Percentiles rank a stretch among this genome's conserved stretches.
Evolutionary conservation across 345 rosid species (phyloP).

Genomic region (Eucalyptus pauciflora): DNA sequence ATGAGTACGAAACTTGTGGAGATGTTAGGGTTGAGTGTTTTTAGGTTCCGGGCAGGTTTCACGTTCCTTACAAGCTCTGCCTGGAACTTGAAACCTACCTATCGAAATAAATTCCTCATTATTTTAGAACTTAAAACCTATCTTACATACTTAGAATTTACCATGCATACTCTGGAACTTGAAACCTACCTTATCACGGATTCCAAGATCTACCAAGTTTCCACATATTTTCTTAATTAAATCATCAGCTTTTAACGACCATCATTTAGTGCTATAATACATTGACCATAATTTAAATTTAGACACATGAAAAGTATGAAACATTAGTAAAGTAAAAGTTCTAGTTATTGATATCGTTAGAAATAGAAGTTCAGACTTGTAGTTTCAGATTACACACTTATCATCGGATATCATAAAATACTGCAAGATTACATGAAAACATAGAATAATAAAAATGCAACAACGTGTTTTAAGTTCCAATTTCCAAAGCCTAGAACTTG

Average conservation of each 20-base stretch:
- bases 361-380: accelerated
- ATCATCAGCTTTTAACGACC: accelerated
- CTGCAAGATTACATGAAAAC: accelerated
- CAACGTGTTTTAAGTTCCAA: background rate
- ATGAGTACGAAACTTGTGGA: background rate
- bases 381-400: accelerated
- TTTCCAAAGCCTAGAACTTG: accelerated
- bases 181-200: too few species aligned
- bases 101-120: accelerated
- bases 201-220: too few species aligned
- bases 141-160: accelerated
- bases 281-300: too few species aligned
- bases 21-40: background rate
- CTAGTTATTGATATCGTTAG: accelerated
- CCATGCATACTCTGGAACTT: accelerated
- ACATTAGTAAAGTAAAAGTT: too few species aligned
- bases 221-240: accelerated
- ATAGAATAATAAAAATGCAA: too few species aligned
- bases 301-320: background rate
- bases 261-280: accelerated
- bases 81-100: accelerated
- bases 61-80: accelerated
- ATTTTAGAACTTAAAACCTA: too few species aligned
- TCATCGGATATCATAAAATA: accelerated
- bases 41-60: accelerated